These are phyloP conservation scores for Clarireedia paspali DNA, from an alignment of 2,329 filamentous ascomycete species.

Conservation along the genomic window DNA sequence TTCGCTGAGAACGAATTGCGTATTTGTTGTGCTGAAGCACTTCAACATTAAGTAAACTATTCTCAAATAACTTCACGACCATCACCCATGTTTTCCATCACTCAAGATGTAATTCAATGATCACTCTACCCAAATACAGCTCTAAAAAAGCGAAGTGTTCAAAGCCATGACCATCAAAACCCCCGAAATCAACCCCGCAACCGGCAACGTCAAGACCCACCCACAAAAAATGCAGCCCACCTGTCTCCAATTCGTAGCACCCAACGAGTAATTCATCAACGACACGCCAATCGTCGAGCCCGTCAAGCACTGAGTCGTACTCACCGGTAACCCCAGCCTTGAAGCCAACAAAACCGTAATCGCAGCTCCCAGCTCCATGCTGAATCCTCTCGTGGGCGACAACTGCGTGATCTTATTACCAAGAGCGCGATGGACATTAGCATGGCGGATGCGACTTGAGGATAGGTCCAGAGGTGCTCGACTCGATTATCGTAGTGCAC, in stretches of 20 bases:
- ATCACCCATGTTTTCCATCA: background rate
- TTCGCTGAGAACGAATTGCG: too few relatives aligned
- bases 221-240: constrained; percentile 57
- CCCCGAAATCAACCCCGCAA: constrained; percentile 9
- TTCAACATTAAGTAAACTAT: too few relatives aligned
- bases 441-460: constrained; percentile 36
- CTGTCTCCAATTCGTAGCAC: constrained; percentile 68
- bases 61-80: background rate
- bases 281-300: constrained; percentile 70
- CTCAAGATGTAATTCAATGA: background rate
- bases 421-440: constrained; percentile 33
- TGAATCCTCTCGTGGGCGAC: constrained; percentile 48
- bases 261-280: constrained; percentile 63
- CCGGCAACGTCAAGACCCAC: constrained; percentile 43
- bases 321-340: constrained; percentile 63
- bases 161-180: constrained; percentile 6
- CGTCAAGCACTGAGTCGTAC: constrained; percentile 74
- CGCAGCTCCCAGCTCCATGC: constrained; percentile 73
- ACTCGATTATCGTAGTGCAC: constrained; percentile 60
- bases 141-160: constrained; percentile 3
- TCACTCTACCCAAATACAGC: background rate
- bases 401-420: constrained; percentile 1
- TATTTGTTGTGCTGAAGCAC: too few relatives aligned
- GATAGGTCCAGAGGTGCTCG: constrained; percentile 49
- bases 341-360: constrained; percentile 70